Base-by-base conservation (phyloP, 352 stramenopile species). In the Thalassiosira mediterranea region DNA sequence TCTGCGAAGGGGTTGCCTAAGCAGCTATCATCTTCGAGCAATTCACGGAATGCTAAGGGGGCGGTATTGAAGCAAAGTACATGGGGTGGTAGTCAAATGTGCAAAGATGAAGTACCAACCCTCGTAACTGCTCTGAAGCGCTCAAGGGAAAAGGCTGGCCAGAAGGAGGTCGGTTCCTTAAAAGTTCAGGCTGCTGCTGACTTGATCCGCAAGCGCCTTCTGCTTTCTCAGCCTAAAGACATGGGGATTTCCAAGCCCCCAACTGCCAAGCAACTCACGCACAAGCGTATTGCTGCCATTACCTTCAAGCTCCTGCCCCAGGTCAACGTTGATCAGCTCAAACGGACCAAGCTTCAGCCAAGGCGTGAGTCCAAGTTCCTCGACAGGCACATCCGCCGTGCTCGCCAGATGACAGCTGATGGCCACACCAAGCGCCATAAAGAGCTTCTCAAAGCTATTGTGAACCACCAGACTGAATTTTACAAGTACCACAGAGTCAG, bases 401-500 rank as follows among this genome's bases (percentile, higher is more conserved):
- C 80, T 21, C 69, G 87, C 4, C 79, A 86, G 58, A 74, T 76
- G 3, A 81, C 76, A 0, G 76, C 79, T 7, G 87, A 91, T 61
- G 42, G 59, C 8, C 80, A 86, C 23, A 71, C 78, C 31, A 90
- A 87, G 63, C 79, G 88, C 29, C 77, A 89, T 42, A 91, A 90
- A 56, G 87, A 93, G 42, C 56, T 91, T 1, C 48, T 80, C 21
- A 93, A 90, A 31, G 67, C 75, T 5, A 83, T 93, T 59, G 46
- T 52, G 2, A 62, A 32, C 2, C 87, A 93, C 52, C 78, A 89
- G 48, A 68, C 67, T 40, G 87, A 93, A 59, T 93, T 93, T 57
- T 87, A 87, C 61, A 90, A 89, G 57, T 91, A 87, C 59, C 87
- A 93, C 34, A 74, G 78, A 44, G n/a, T 74, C 15, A 76, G 78